Evolutionary conservation across 495 filamentous ascomycete species (phyloP).

Genomic region (Annulohypoxylon maeteangense): DNA sequence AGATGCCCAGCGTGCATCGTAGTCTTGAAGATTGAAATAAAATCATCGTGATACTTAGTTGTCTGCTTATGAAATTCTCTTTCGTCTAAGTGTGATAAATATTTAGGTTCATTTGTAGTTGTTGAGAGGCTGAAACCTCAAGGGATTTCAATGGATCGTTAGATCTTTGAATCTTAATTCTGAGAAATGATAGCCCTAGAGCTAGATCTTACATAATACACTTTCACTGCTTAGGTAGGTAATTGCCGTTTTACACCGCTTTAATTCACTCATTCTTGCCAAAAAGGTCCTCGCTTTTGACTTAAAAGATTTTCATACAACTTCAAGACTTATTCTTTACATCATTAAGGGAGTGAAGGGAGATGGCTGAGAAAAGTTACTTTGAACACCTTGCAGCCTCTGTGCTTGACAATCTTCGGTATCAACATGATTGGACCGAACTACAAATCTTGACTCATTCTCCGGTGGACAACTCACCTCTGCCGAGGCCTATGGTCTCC

Average conservation of each 20-base stretch:
- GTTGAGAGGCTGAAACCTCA: neutral
- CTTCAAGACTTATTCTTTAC: neutral
- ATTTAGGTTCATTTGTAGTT: neutral
- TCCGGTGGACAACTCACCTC: conserved; percentile 45
- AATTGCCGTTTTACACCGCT: conserved; percentile 33
- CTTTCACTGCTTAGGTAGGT: neutral
- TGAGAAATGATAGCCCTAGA: neutral
- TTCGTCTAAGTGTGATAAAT: neutral
- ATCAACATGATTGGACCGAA: conserved; percentile 87
- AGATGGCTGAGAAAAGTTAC: conserved; percentile 43
- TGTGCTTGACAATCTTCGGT: conserved; percentile 81
- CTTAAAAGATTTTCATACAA: neutral
- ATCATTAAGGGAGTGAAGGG: neutral
- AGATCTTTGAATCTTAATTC: neutral
- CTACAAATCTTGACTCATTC: conserved; percentile 70
- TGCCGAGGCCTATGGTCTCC: conserved; percentile 76
- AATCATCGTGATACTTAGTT: neutral
- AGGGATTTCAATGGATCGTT: neutral
- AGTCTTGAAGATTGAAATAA: neutral
- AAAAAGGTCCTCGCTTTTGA: conserved; percentile 28
- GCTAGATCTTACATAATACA: conserved; percentile 6
- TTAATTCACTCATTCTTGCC: conserved; percentile 16
- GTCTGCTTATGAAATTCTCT: neutral
- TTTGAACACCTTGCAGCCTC: conserved; percentile 67
- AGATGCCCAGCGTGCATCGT: neutral